Evolutionary conservation across 2,329 filamentous ascomycete genomes (phyloP).

Genomic region (Calonectria henricotiae): DNA sequence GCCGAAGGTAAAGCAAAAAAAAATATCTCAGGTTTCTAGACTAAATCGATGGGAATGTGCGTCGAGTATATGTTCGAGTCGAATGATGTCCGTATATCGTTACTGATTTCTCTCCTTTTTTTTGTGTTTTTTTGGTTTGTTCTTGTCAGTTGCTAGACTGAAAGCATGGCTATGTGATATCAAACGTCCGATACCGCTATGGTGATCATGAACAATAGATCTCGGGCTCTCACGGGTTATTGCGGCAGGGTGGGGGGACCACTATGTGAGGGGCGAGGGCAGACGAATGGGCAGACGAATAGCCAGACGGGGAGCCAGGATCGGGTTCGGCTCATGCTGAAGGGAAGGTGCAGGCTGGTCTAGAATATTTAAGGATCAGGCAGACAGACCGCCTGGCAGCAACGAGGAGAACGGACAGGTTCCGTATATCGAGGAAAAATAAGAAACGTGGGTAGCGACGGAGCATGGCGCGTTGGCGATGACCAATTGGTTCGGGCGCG

Average conservation of each 20-base stretch:
- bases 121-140: not conserved
- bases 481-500: slow-evolving; percentile 48
- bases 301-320: slow-evolving; percentile 13
- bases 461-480: slow-evolving; percentile 40
- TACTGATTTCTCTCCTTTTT: not conserved
- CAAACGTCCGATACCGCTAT: slow-evolving; percentile 15
- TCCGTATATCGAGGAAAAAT: slow-evolving; percentile 49
- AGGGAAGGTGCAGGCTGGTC: slow-evolving; percentile 32
- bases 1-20: not conserved
- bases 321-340: slow-evolving; percentile 13
- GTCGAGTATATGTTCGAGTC: not conserved
- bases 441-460: slow-evolving; percentile 43
- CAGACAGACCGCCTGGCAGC: slow-evolving; percentile 23
- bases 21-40: slow-evolving; percentile 30
- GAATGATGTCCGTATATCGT: not conserved
- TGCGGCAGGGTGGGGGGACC: slow-evolving; percentile 26
- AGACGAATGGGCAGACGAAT: not conserved
- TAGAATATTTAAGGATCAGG: slow-evolving; percentile 37
- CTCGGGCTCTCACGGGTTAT: slow-evolving; percentile 10
- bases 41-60: not conserved
- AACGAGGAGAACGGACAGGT: slow-evolving; percentile 47
- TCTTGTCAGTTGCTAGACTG: not conserved
- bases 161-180: not conserved
- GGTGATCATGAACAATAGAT: slow-evolving; percentile 27
- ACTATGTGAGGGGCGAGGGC: not conserved